Evolutionary conservation across 2,329 filamentous ascomycete genomes (phyloP).

Genomic region (Ascochyta clinopodiicola): DNA sequence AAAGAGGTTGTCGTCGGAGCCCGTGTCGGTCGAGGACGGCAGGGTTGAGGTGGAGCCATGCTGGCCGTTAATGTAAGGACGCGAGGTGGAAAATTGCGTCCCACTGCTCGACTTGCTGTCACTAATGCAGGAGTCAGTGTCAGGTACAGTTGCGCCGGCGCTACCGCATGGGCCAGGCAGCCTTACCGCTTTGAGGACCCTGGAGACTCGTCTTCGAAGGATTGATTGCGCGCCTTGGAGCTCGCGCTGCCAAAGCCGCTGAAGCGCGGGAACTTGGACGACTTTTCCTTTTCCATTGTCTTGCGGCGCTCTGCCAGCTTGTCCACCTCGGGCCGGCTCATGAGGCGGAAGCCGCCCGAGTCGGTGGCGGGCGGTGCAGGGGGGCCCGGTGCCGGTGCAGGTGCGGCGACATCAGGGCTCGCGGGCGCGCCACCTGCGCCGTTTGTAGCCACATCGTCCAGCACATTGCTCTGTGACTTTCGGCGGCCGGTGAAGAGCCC

Average conservation of each 20-base stretch:
- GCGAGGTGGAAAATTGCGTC: constrained; percentile 42
- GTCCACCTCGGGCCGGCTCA: constrained; percentile 43
- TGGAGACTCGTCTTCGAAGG: constrained; percentile 47
- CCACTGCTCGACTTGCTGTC: constrained; percentile 52
- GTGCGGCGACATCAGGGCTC: constrained; percentile 27
- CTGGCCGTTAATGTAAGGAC: constrained; percentile 46
- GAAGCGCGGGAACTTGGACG: constrained; percentile 44
- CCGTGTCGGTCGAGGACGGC: constrained; percentile 49
- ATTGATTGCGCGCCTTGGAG: constrained; percentile 44
- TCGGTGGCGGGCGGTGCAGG: constrained; percentile 25
- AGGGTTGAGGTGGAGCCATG: constrained; percentile 49
- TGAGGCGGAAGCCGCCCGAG: constrained; percentile 43
- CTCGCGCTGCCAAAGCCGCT: constrained; percentile 37
- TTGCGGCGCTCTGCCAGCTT: constrained; percentile 36
- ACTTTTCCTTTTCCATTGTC: constrained; percentile 40
- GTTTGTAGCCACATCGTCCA: constrained; percentile 36
- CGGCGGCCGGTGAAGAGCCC: constrained; percentile 44
- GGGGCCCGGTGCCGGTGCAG: background rate
- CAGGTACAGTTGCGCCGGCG: constrained; percentile 25
- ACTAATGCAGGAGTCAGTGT: constrained; percentile 38
- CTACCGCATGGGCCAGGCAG: constrained; percentile 26
- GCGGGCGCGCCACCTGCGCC: constrained; percentile 17
- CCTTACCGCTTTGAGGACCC: constrained; percentile 47
- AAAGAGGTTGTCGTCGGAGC: constrained; percentile 48
- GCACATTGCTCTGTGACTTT: constrained; percentile 46